phyloP scores from a whole-genome alignment of 306 rosid species.

The Castanopsis chinensis region DNA sequence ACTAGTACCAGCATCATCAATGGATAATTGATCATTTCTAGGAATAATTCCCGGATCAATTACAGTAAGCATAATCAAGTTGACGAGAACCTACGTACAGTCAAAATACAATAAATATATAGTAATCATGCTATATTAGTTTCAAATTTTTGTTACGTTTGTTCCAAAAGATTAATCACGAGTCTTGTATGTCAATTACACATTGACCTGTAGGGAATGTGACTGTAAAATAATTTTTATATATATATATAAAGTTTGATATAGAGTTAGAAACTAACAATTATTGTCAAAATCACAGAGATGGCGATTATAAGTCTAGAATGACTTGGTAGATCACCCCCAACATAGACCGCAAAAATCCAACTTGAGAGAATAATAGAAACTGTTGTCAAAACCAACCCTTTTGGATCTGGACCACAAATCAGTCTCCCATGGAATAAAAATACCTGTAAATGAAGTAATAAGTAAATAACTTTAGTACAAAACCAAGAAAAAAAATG shows the following conservation, averaged over 20 bases:
- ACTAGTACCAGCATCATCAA: constrained; percentile 1
- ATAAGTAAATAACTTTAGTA: background rate
- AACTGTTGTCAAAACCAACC: constrained; percentile 27
- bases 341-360: constrained; percentile 30
- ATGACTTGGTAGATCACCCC: constrained; percentile 22
- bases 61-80: constrained; percentile 22
- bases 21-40: constrained; percentile 21
- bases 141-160: too few relatives aligned
- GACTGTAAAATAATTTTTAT: too few relatives aligned
- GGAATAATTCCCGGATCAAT: constrained; percentile 40
- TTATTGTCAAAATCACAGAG: constrained; percentile 17
- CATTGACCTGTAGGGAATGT: too few relatives aligned
- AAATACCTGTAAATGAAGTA: constrained; percentile 22
- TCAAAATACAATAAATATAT: background rate
- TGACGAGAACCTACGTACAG: constrained; percentile 38
- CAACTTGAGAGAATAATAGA: constrained; percentile 36
- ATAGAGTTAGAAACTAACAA: constrained; percentile 9
- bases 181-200: too few relatives aligned
- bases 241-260: too few relatives aligned
- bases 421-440: constrained; percentile 36
- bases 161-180: too few relatives aligned
- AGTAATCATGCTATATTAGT: constrained; percentile 1
- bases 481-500: background rate
- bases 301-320: constrained; percentile 19
- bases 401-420: constrained; percentile 41